Conservation (phyloP, 2,329 filamentous ascomycete genomes). For the Furcasterigmium sp. region DNA sequence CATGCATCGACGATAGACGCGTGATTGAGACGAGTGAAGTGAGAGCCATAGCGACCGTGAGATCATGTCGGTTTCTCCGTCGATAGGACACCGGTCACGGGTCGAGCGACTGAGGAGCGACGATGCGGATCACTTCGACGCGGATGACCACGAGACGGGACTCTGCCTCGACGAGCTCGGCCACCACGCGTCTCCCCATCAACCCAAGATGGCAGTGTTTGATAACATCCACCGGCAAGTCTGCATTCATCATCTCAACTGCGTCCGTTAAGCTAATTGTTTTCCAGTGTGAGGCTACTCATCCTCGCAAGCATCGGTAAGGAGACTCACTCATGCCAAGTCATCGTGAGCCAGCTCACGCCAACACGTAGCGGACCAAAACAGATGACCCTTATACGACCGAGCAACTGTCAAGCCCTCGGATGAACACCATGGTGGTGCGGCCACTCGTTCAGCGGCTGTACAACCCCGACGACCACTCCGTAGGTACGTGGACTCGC, state of each 20-base stretch:
- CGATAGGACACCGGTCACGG: background rate
- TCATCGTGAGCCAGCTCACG: background rate
- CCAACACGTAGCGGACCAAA: background rate
- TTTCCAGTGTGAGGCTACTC: constrained; percentile 7
- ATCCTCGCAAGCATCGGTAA: constrained; percentile 9
- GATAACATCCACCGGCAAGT: background rate
- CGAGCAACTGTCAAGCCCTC: constrained; percentile 61
- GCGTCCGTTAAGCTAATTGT: too few species aligned
- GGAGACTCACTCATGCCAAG: background rate
- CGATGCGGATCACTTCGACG: background rate
- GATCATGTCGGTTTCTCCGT: background rate
- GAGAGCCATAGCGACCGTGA: background rate
- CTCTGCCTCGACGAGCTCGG: background rate
- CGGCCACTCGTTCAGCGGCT: constrained; percentile 64
- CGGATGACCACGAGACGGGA: background rate
- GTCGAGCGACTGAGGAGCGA: background rate
- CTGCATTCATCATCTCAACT: too few species aligned
- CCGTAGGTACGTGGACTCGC: constrained; percentile 40
- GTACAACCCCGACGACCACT: constrained; percentile 60
- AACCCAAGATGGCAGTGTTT: background rate
- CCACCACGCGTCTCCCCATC: background rate
- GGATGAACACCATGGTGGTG: constrained; percentile 62
- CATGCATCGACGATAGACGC: background rate
- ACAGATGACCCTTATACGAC: constrained; percentile 39
- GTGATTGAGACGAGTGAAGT: background rate